Evolutionary conservation across 108 stramenopile species (phyloP).

Genomic region (Cyclostephanos tholiformis): DNA sequence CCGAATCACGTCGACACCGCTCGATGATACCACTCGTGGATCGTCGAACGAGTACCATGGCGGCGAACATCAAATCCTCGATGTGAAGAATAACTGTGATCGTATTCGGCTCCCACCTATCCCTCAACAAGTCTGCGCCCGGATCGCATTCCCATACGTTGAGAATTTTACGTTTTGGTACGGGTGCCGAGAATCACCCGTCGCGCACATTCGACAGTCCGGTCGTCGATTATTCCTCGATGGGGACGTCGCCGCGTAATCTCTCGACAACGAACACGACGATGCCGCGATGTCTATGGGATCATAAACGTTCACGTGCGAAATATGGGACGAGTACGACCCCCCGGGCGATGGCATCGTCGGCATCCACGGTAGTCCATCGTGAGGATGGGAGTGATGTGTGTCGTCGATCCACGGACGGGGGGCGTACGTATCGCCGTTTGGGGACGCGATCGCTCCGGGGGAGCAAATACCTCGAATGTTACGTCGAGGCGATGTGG

Average conservation of each 20-base stretch:
- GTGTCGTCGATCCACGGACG: constrained; percentile 74
- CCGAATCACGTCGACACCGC: too few species aligned
- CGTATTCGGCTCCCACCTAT: constrained; percentile 82
- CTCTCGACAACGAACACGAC: constrained; percentile 66
- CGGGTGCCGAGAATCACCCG: constrained; percentile 70
- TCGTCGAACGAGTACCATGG: too few species aligned
- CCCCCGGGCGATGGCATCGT: background rate
- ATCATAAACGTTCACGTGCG: background rate
- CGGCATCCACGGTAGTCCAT: background rate
- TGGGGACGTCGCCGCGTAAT: constrained; percentile 75
- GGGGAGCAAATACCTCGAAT: constrained; percentile 56
- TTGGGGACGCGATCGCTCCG: constrained; percentile 74
- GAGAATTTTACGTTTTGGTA: constrained; percentile 73
- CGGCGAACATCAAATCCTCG: too few species aligned
- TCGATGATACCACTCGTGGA: too few species aligned
- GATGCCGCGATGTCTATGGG: constrained; percentile 30
- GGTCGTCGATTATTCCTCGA: constrained; percentile 87
- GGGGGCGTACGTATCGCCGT: constrained; percentile 57
- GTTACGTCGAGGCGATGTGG: constrained; percentile 84
- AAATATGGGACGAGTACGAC: background rate
- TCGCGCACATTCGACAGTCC: constrained; percentile 83
- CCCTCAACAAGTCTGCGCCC: constrained; percentile 58
- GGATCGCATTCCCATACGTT: constrained; percentile 79
- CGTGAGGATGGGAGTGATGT: constrained; percentile 56
- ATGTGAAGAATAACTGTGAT: constrained; percentile 61